phyloP scores from a whole-genome alignment of 2,329 filamentous ascomycete genomes.

The Colletotrichum sp. region DNA sequence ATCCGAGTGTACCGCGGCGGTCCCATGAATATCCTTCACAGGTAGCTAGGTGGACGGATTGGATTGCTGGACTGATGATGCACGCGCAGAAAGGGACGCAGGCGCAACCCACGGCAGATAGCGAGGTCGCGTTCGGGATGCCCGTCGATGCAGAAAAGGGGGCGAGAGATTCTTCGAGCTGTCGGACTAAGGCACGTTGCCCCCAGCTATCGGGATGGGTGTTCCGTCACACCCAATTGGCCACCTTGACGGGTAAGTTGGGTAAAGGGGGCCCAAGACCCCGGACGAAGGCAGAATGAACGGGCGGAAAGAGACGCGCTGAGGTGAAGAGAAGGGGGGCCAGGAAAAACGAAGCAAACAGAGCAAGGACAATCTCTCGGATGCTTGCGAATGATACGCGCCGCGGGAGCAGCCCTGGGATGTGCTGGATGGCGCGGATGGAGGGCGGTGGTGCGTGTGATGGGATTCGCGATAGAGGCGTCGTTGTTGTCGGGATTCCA shows the following conservation, averaged over 20 bases:
- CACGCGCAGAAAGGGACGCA: not conserved
- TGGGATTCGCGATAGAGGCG: not conserved
- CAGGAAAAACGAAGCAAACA: not conserved
- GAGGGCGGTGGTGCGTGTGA: not conserved
- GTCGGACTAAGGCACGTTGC: not conserved
- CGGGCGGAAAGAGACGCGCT: not conserved
- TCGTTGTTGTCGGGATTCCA: not conserved
- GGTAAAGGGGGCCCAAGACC: not conserved
- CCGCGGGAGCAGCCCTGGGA: not conserved
- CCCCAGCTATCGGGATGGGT: not conserved
- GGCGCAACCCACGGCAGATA: not conserved
- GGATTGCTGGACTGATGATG: not conserved
- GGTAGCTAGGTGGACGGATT: not conserved
- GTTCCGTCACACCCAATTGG: conserved; percentile 11
- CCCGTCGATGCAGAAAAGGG: conserved; percentile 1
- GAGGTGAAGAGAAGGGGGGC: not conserved
- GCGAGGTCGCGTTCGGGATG: not conserved
- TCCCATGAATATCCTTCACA: not conserved
- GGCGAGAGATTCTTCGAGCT: not conserved
- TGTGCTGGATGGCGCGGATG: not conserved
- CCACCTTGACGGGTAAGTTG: not conserved
- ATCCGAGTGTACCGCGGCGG: not conserved
- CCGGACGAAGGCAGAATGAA: not conserved
- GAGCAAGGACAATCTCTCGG: not conserved
- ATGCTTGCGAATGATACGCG: not conserved